A percentile compares a stretch with the other conserved stretches of the same genome.
phyloP scores from a whole-genome alignment of 306 rosid species.

The Pyrus pyrifolia region DNA sequence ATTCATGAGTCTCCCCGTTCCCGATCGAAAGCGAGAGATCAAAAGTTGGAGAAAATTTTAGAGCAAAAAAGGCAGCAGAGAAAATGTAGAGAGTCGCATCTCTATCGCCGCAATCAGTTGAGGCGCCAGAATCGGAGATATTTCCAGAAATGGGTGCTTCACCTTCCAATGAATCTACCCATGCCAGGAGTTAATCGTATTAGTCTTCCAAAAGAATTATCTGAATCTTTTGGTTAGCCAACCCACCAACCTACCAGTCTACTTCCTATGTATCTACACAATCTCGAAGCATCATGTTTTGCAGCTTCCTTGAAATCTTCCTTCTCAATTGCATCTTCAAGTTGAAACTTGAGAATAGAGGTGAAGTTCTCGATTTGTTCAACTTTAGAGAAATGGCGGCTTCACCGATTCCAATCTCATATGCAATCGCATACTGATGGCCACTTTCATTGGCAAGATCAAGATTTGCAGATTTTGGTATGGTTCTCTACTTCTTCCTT shows the following conservation, averaged over 20 bases:
- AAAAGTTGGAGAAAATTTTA: not conserved
- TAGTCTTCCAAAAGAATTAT: constrained; percentile 82
- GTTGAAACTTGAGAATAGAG: constrained; percentile 91
- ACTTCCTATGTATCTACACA: constrained; percentile 81
- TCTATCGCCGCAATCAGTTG: constrained; percentile 2
- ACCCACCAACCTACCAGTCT: constrained; percentile 99
- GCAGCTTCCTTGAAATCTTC: constrained; percentile 84
- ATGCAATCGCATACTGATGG: too few relatives aligned
- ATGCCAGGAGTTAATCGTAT: constrained; percentile 75
- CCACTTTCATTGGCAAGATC: too few relatives aligned
- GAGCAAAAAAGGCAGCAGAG: constrained; percentile 34
- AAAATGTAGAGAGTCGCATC: constrained; percentile 1
- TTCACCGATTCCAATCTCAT: constrained; percentile 94
- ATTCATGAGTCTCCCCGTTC: constrained; percentile 5
- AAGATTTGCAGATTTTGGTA: too few relatives aligned
- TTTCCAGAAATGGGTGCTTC: too few relatives aligned
- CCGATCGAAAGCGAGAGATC: not conserved
- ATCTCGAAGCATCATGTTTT: constrained; percentile 76
- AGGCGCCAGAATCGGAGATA: constrained; percentile 19
- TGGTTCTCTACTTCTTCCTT: too few relatives aligned
- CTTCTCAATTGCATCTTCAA: constrained; percentile 90
- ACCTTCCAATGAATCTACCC: constrained; percentile 74
- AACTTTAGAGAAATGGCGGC: constrained; percentile 81
- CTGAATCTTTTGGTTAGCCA: constrained; percentile 78
- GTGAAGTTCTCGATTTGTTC: constrained; percentile 87